Evolutionary conservation across 768 basidiomycete species (phyloP), one percentile per base, ranked within the genome.

Genomic region (Leccinum barrowsii): DNA sequence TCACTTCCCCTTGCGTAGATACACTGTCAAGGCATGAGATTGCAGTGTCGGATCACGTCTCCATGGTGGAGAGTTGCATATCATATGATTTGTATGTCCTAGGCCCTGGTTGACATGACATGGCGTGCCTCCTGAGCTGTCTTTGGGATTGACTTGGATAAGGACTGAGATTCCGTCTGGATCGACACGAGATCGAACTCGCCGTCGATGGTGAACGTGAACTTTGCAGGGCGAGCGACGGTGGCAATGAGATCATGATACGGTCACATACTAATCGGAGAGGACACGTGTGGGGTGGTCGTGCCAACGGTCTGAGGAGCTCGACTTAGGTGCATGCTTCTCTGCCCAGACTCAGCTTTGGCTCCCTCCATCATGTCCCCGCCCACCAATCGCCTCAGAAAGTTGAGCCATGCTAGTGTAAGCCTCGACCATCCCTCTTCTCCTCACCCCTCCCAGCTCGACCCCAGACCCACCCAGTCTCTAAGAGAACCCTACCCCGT

Each of bases 1-100:
- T 67, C 94, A 97, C 82, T 97, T 97, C 83, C 93, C 94, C 37
- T 73, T 80, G 72, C 84, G 95, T 75, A 96, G 94, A 80, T 99
- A 89, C 77, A 94, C 95, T 63, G 89, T 98, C 75, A 95, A 92
- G 85, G 94, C 92, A 80, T 88, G 76, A 85, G 74, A 59, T 64
- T 40, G 53, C 51, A 48, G 55, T 40, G 53, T 66, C 63, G 64
- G 65, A 57, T 42, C 24, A 17, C 67, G 63, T 71, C 63, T 63
- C 49, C 50, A 37, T 57, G 56, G 52, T 47, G 50, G 56, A 56
- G 61, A 55, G 59, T 55, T 70, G 64, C 58, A 46, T 61, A 55
- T 59, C 58, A 46, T 61, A 55, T 59, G 65, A 59, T 73, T 44
- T 77, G 74, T 77, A 75, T 77, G 77, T 72, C 67, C 62, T 74